Base-by-base conservation (phyloP, 768 basidiomycete species). In the Cystobasidium tubakii region DNA sequence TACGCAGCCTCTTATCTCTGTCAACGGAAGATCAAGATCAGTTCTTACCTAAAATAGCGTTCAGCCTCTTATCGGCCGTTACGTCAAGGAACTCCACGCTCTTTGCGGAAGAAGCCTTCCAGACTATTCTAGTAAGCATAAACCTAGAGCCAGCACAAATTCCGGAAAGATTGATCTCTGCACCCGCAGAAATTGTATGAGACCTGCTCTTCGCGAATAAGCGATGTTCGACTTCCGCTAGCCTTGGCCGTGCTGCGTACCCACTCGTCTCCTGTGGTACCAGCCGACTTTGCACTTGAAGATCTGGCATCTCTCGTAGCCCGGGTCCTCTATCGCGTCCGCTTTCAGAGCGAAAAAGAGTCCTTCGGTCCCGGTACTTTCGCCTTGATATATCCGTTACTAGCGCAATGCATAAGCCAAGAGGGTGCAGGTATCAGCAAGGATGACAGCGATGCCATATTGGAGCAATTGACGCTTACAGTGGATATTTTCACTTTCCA, bases 301-400 rank as follows among this genome's bases (percentile, higher is more conserved):
- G 86, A 86, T 0, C 80, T 94, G 36, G 85, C 86, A 74, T 93
- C 84, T 6, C 83, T 97, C 36, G 84, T 94, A 29, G 83, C 90
- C 57, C 90, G 96, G 31, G 88, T 98, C 0, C 83, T 99, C 1
- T 90, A 95, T 80, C 87, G 90, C 23, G 80, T 98, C 0, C 87
- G 90, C 23, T 89, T 86, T 73, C 83, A 94, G 1, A 88, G 91
- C 0, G 90, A 94, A 75, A 88, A 91, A 76, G 82, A 86, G 0
- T 87, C 92, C 0, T 88, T 97, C 64, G 91, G 95, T 79, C 85
- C 89, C 0, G 87, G 90, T 1, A 93, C 92, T 0, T 95, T 90
- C 81, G 87, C 90, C 0, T 91, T 93, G 76, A 82, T 86, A 0
- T 89, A 88, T 62, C 89, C 91, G 9, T 84, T 98, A 15, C 82